Conservation (phyloP, 164 flowering plant species). For the Vitis rotundifolia region DNA sequence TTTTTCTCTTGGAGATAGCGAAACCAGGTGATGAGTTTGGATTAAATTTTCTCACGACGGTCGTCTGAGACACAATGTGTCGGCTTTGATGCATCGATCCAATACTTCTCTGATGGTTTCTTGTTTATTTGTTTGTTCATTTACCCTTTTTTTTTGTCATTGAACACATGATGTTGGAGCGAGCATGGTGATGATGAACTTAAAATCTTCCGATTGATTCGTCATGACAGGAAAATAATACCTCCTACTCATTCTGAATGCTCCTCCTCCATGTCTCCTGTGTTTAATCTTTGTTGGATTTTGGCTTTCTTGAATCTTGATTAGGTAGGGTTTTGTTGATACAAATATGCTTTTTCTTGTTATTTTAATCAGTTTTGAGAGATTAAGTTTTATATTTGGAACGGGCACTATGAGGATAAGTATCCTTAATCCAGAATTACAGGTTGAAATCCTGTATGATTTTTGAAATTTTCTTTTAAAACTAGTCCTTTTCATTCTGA, state of each 20-base stretch:
- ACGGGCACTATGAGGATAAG: conserved; percentile 19
- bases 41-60: conserved; percentile 54
- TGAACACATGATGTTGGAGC: background rate
- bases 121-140: background rate
- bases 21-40: conserved; percentile 43
- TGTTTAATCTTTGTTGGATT: background rate
- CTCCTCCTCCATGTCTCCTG: background rate
- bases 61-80: conserved; percentile 50
- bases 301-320: background rate
- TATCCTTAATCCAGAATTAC: background rate
- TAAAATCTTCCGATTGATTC: conserved; percentile 15
- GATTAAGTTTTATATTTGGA: background rate
- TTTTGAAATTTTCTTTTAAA: conserved; percentile 11
- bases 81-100: conserved; percentile 30
- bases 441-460: conserved; percentile 19
- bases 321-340: too few relatives aligned
- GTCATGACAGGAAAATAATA: conserved; percentile 12
- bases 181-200: conserved; percentile 26
- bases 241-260: conserved; percentile 45
- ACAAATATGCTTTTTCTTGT: background rate
- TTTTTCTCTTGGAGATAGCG: background rate
- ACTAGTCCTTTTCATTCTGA: conserved; percentile 43
- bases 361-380: too few relatives aligned
- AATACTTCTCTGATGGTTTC: conserved; percentile 42
- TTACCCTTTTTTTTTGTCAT: background rate